Evolutionary conservation across 257 asterid species (phyloP).

Genomic region (Paraleonurus japonicus): DNA sequence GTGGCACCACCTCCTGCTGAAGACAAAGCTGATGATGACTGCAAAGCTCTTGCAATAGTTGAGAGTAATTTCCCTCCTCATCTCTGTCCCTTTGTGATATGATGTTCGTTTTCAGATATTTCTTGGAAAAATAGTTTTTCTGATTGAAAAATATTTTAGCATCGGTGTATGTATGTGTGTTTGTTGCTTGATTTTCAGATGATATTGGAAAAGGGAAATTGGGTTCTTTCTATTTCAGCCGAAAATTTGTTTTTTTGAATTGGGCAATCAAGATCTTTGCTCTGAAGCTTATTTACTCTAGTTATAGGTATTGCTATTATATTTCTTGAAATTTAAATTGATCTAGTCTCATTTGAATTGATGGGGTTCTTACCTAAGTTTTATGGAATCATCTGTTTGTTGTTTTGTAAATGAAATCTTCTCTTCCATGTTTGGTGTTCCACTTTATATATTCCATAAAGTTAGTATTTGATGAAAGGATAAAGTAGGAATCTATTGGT

Average conservation of each 20-base stretch:
- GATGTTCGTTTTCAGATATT: neutral
- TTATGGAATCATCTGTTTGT: neutral
- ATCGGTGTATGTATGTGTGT: neutral
- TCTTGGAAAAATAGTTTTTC: neutral
- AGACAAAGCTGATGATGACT: conserved; percentile 65
- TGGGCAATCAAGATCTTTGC: conserved; percentile 9
- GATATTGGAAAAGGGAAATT: neutral
- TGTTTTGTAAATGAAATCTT: too few relatives aligned
- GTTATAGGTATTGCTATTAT: neutral
- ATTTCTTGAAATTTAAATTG: neutral
- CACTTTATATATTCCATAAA: too few relatives aligned
- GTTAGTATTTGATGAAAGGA: conserved; percentile 10
- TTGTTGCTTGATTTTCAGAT: neutral
- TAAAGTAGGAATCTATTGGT: neutral
- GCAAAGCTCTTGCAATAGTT: conserved; percentile 68
- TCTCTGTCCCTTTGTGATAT: neutral
- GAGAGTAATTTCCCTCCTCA: conserved; percentile 41
- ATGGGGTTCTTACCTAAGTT: neutral
- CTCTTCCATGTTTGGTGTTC: too few relatives aligned
- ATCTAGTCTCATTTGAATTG: neutral
- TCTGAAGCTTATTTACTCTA: neutral
- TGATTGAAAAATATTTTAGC: neutral
- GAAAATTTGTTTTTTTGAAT: neutral
- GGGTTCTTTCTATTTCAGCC: neutral
- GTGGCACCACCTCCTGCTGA: conserved; percentile 45